These are phyloP conservation scores for Chlorella sp. DNA, from an alignment of 139 green algal species.

Conservation along the genomic window DNA sequence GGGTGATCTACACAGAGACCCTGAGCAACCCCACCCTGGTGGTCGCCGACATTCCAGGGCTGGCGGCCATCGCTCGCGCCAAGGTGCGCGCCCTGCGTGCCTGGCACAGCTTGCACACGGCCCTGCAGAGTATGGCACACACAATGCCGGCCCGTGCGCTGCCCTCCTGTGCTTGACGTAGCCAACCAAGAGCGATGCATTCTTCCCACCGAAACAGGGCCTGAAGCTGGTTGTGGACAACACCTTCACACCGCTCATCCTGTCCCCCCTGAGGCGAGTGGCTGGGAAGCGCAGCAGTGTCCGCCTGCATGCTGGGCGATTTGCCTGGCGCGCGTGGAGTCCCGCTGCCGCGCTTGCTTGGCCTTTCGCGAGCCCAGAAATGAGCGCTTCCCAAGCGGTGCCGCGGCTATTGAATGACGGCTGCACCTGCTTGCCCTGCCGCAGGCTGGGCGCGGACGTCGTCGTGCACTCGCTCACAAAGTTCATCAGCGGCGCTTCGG, in stretches of 20 bases:
- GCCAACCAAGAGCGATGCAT: too few relatives aligned
- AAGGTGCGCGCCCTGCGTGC: not conserved
- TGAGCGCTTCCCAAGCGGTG: too few relatives aligned
- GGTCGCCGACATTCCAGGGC: slow-evolving; percentile 63
- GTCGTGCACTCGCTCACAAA: slow-evolving; percentile 85
- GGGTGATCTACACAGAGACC: slow-evolving; percentile 71
- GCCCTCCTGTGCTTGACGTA: not conserved
- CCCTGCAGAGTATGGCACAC: too few relatives aligned
- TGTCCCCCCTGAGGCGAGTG: slow-evolving; percentile 53
- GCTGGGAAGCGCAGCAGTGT: too few relatives aligned
- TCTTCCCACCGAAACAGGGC: slow-evolving; percentile 12
- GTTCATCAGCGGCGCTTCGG: slow-evolving; percentile 71
- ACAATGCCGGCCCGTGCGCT: too few relatives aligned
- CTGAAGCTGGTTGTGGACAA: slow-evolving; percentile 80
- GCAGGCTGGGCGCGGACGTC: slow-evolving; percentile 66
- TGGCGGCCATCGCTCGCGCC: slow-evolving; percentile 58
- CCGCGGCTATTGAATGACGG: too few relatives aligned
- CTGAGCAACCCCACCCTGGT: slow-evolving; percentile 77
- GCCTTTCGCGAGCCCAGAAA: too few relatives aligned
- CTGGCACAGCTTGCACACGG: not conserved
- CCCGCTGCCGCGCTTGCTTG: too few relatives aligned
- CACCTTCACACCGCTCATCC: slow-evolving; percentile 72
- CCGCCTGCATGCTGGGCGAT: not conserved
- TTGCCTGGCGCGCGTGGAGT: too few relatives aligned
- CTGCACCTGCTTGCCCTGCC: not conserved